Percentiles rank a stretch among this genome's conserved stretches.
These are phyloP conservation scores for Raphanus sativus DNA, from an alignment of 345 rosid species.

Conservation along the genomic window DNA sequence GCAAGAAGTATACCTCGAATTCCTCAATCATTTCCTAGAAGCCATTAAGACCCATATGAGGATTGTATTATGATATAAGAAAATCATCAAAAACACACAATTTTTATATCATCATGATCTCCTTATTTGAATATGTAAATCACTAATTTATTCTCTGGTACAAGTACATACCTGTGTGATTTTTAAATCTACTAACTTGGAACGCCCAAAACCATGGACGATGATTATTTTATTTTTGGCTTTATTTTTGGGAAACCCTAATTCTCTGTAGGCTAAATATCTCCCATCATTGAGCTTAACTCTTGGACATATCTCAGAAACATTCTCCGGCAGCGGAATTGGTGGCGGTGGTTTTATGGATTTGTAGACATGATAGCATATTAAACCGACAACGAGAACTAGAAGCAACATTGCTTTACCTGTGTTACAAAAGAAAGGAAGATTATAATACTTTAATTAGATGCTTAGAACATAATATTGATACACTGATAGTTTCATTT, in stretches of 20 bases:
- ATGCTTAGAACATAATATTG: neutral
- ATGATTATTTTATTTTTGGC: slow-evolving; percentile 47
- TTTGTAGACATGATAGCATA: slow-evolving; percentile 50
- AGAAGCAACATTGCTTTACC: slow-evolving; percentile 36
- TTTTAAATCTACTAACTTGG: slow-evolving; percentile 28
- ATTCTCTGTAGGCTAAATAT: slow-evolving; percentile 56
- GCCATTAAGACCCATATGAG: neutral
- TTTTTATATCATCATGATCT: no score
- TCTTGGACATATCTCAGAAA: slow-evolving; percentile 54
- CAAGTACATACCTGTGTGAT: slow-evolving; percentile 16
- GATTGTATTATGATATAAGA: neutral
- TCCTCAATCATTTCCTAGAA: slow-evolving; percentile 70
- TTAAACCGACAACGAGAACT: slow-evolving; percentile 43
- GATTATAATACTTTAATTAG: neutral
- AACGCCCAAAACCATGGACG: slow-evolving; percentile 44
- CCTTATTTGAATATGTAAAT: neutral
- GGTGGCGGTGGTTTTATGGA: slow-evolving; percentile 61
- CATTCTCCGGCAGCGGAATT: slow-evolving; percentile 63
- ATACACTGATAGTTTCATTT: neutral
- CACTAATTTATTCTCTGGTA: neutral
- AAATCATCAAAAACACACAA: no score
- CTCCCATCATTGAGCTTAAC: slow-evolving; percentile 59
- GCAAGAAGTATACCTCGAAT: slow-evolving; percentile 57
- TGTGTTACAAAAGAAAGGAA: neutral
- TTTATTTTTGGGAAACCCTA: slow-evolving; percentile 43